Evolutionary conservation across 768 basidiomycete genomes (phyloP).

Genomic region (Pholiota conissans): DNA sequence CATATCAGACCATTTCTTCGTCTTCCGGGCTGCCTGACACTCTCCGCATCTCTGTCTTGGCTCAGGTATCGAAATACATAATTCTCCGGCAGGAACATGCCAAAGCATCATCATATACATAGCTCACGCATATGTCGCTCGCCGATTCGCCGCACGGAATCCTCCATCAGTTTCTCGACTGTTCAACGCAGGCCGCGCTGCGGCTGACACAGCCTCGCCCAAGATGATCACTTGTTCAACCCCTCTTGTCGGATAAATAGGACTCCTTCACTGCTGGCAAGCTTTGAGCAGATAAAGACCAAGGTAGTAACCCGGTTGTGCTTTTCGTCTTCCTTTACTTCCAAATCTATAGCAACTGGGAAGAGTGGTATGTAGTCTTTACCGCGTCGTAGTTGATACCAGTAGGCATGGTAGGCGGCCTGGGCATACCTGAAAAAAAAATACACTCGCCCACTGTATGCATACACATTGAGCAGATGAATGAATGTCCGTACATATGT

Average conservation of each 20-base stretch:
- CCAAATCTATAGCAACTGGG: background rate
- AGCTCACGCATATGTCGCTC: conserved; percentile 1
- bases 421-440: background rate
- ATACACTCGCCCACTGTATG: background rate
- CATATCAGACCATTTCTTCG: background rate
- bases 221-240: background rate
- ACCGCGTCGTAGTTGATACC: background rate
- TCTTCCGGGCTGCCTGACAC: background rate
- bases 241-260: background rate
- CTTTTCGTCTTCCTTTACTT: background rate
- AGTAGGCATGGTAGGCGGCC: background rate
- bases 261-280: background rate
- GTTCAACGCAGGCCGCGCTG: background rate
- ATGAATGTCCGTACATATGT: too few species aligned
- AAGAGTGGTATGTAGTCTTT: background rate
- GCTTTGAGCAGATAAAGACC: background rate
- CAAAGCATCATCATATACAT: background rate
- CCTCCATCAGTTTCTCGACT: background rate
- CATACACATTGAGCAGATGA: too few species aligned
- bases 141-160: conserved; percentile 2
- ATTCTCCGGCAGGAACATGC: background rate
- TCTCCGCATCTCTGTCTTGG: background rate
- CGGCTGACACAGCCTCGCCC: conserved; percentile 4
- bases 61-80: background rate
- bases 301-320: background rate